phyloP scores from a whole-genome alignment of 345 rosid genomes.

The Dovyalis caffra region DNA sequence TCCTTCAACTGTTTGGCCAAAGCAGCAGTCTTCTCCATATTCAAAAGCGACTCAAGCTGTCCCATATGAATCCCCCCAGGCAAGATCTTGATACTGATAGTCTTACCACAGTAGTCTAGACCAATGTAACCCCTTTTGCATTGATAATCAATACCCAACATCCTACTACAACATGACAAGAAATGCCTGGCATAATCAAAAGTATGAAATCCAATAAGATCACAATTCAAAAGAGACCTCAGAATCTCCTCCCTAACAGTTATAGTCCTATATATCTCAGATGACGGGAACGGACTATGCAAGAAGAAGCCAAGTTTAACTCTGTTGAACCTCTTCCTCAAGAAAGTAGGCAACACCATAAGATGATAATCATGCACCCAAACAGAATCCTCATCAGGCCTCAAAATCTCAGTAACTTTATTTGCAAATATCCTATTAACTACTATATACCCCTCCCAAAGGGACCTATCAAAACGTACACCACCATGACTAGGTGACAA shows the following conservation, averaged over 20 bases:
- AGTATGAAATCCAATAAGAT: conserved; percentile 79
- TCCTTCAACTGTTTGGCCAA: conserved; percentile 58
- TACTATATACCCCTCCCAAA: conserved; percentile 63
- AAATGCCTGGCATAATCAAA: conserved; percentile 90
- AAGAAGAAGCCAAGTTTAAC: conserved; percentile 70
- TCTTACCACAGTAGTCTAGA: conserved; percentile 71
- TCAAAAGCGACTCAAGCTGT: conserved; percentile 51
- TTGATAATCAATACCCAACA: conserved; percentile 73
- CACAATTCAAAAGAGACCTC: conserved; percentile 68
- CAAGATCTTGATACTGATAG: conserved; percentile 70
- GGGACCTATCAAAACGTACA: conserved; percentile 45
- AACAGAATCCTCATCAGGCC: conserved; percentile 66
- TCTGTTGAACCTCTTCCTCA: conserved; percentile 52
- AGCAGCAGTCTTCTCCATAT: conserved; percentile 34
- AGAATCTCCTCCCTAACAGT: conserved; percentile 78
- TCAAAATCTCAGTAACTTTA: conserved; percentile 57
- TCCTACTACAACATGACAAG: conserved; percentile 77
- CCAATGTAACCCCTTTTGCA: conserved; percentile 87
- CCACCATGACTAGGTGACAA: conserved; percentile 52
- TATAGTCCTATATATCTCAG: conserved; percentile 64
- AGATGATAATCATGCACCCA: conserved; percentile 92
- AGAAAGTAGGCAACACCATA: conserved; percentile 67
- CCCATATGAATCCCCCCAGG: conserved; percentile 81
- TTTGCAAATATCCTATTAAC: conserved; percentile 68
- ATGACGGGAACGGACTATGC: conserved; percentile 72